Evolutionary conservation across 441 rosid species (phyloP).

Genomic region (Pelargonium citronellum): DNA sequence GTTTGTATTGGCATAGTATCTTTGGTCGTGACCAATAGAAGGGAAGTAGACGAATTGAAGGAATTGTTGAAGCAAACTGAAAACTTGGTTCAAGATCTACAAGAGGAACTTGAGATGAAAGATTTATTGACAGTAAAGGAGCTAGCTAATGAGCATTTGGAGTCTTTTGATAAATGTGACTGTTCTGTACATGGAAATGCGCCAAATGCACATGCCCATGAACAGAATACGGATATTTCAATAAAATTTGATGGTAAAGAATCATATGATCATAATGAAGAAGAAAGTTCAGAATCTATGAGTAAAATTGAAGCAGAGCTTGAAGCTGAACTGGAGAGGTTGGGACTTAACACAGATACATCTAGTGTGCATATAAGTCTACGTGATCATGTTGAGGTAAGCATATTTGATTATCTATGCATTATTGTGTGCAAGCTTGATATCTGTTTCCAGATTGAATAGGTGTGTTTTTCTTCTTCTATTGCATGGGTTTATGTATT

Average conservation of each 20-base stretch:
- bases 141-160: constrained; percentile 1
- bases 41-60: constrained; percentile 25
- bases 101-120: constrained; percentile 36
- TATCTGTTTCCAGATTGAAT: not conserved
- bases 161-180: not conserved
- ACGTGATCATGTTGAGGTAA: constrained; percentile 40
- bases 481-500: too few relatives aligned
- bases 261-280: not conserved
- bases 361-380: constrained; percentile 32
- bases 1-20: constrained; percentile 22
- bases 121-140: constrained; percentile 25
- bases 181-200: constrained; percentile 12
- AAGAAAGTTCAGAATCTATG: constrained; percentile 22
- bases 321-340: constrained; percentile 35
- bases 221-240: constrained; percentile 13
- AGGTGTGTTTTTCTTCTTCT: too few relatives aligned
- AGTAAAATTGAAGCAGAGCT: constrained; percentile 41
- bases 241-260: not conserved
- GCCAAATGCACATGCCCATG: constrained; percentile 18
- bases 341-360: constrained; percentile 31
- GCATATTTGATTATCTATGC: constrained; percentile 11
- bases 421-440: constrained; percentile 11
- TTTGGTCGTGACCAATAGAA: constrained; percentile 4
- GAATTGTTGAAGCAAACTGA: constrained; percentile 23
- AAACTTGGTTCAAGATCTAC: constrained; percentile 30